Evolutionary conservation across 1,284 basidiomycete genomes (phyloP), one percentile per base, ranked within the genome.

Genomic region (Irpex lacteus): DNA sequence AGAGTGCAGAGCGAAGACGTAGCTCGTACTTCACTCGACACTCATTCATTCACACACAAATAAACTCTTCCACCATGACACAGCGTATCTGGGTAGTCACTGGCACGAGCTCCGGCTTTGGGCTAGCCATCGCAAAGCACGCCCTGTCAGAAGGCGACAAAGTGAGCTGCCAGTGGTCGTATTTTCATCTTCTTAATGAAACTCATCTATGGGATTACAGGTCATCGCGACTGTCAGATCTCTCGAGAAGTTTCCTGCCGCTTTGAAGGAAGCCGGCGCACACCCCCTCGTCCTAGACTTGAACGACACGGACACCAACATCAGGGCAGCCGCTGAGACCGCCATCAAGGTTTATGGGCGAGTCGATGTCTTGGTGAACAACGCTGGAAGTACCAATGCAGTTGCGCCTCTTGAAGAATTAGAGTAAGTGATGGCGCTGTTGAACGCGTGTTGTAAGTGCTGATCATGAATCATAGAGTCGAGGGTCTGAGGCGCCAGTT

Each of bases 381-480:
- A 70, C 61, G 74, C 70, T 7, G 72, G 71, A 21, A 64, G 59
- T n/a, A 64, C 55, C 2, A 65, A 65, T 8, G 64, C 71, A n/a
- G 62, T 66, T n/a, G 70, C 70, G 9, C 67, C 71, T 3, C 65
- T 73, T 1, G 75, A 77, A 59, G 73, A 75, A 61, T 60, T 76
- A 6, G 62, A 69, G 74, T 75, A 38, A 19, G 69, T 53, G 50
- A 26, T 34, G 32, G 32, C 0, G 32, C 32, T 34, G 1, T 34
- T 34, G 32, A 34, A 6, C 32, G 6, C 1, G 32, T 34, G 32
- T 34, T 34, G 32, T 34, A 34, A 34, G 32, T 34, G 32, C 32
- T 34, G 1, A 34, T 34, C 32, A 34, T 34, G 32, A 34, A 34
- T 6, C 1, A 34, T 62, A 73, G 70, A 37, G 9, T 69, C 13